These are phyloP conservation scores for Globisporangium barbulae DNA, from an alignment of 352 stramenopile genomes.

Conservation along the genomic window DNA sequence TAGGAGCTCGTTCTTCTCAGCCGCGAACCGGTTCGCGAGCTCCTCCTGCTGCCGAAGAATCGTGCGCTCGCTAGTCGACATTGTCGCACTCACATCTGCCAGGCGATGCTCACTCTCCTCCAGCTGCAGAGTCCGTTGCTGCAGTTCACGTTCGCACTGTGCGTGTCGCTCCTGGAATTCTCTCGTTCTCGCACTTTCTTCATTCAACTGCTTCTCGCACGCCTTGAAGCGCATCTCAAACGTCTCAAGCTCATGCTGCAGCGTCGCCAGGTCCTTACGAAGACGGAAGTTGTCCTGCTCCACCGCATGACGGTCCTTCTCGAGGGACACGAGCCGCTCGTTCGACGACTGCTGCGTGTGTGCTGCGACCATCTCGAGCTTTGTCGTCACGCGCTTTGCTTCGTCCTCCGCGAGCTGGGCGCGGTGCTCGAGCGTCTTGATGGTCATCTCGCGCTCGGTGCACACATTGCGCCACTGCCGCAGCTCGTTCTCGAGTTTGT, in stretches of 20 bases:
- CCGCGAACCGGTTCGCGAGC: slow-evolving; percentile 31
- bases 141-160: slow-evolving; percentile 23
- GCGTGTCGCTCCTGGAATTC: slow-evolving; percentile 32
- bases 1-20: slow-evolving; percentile 45
- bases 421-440: slow-evolving; percentile 43
- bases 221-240: slow-evolving; percentile 44
- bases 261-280: slow-evolving; percentile 35
- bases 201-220: slow-evolving; percentile 32
- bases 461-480: slow-evolving; percentile 36
- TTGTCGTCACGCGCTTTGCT: slow-evolving; percentile 33
- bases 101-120: slow-evolving; percentile 50
- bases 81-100: slow-evolving; percentile 26
- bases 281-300: slow-evolving; percentile 56
- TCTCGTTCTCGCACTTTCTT: slow-evolving; percentile 33
- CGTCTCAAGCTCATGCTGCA: slow-evolving; percentile 47
- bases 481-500: slow-evolving; percentile 43
- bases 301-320: slow-evolving; percentile 48
- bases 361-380: slow-evolving; percentile 33
- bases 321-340: slow-evolving; percentile 47
- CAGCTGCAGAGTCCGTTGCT: slow-evolving; percentile 23
- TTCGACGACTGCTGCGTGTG: slow-evolving; percentile 49
- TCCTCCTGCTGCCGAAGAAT: slow-evolving; percentile 38
- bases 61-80: slow-evolving; percentile 31
- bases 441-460: slow-evolving; percentile 35
- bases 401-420: slow-evolving; percentile 42